Evolutionary conservation across 805 yeast species (phyloP).

Genomic region (Teunomyces stri): DNA sequence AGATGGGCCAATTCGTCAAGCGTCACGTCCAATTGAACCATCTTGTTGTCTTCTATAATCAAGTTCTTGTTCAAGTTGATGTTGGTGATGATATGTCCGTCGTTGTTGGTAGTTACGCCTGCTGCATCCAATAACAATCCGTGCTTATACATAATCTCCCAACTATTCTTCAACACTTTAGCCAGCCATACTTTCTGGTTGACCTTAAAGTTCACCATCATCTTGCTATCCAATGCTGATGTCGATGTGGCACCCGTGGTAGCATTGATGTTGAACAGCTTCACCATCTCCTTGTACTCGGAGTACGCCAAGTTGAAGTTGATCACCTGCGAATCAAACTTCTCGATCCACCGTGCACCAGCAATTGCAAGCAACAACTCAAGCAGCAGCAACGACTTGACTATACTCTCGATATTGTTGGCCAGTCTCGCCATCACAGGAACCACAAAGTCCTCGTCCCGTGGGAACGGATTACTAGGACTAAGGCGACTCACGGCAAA

Average conservation of each 20-base stretch:
- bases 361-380: conserved; percentile 72
- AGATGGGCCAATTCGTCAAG: conserved; percentile 48
- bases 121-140: conserved; percentile 52
- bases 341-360: conserved; percentile 68
- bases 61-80: conserved; percentile 27
- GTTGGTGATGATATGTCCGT: conserved; percentile 31
- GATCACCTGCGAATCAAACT: conserved; percentile 54
- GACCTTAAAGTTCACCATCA: conserved; percentile 31
- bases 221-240: conserved; percentile 36
- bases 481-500: conserved; percentile 39
- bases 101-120: conserved; percentile 41
- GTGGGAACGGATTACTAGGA: conserved; percentile 20
- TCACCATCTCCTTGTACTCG: conserved; percentile 65
- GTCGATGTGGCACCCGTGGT: conserved; percentile 25
- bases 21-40: conserved; percentile 51
- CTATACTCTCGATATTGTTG: conserved; percentile 25
- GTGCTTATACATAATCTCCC: conserved; percentile 66
- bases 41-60: conserved; percentile 44
- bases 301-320: conserved; percentile 76
- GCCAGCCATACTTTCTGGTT: conserved; percentile 57
- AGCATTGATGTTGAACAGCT: conserved; percentile 39
- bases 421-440: conserved; percentile 21
- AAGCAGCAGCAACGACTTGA: conserved; percentile 54
- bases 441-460: conserved; percentile 24
- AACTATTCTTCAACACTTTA: conserved; percentile 59